Conservation (phyloP, 768 basidiomycete species). For the Terana coerulea region DNA sequence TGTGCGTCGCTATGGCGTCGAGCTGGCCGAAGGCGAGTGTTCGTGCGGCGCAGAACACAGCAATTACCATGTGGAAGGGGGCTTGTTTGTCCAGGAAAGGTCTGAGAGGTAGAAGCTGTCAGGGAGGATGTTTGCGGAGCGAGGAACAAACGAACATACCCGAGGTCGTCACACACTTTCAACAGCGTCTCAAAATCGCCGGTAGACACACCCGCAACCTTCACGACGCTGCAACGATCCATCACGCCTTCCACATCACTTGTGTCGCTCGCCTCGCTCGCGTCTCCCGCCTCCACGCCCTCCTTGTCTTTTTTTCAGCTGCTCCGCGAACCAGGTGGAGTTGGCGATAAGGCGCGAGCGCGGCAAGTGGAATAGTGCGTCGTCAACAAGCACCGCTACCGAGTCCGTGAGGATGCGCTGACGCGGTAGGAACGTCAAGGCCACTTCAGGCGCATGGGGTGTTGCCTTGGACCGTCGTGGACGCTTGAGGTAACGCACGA, state of each 20-base stretch:
- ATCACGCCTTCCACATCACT: conserved; percentile 4
- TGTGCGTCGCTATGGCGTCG: conserved; percentile 26
- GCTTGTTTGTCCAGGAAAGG: conserved; percentile 25
- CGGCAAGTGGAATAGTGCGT: conserved; percentile 33
- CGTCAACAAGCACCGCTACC: conserved; percentile 32
- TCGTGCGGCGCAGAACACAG: conserved; percentile 34
- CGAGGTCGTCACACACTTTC: conserved; percentile 28
- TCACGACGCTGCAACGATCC: conserved; percentile 20
- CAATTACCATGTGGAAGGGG: conserved; percentile 26
- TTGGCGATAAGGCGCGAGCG: conserved; percentile 29
- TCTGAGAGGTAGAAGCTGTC: no score
- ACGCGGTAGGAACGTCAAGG: background rate
- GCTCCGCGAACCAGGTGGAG: conserved; percentile 31
- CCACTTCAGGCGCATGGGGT: background rate
- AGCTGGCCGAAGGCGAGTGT: conserved; percentile 29
- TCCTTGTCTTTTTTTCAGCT: conserved; percentile 20
- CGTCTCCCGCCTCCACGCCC: background rate
- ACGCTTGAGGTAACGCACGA: conserved; percentile 2
- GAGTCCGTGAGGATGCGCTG: conserved; percentile 36
- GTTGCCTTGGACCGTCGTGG: background rate
- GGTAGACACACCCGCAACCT: conserved; percentile 21
- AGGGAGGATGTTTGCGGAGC: background rate
- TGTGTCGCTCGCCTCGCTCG: background rate
- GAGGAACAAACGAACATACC: conserved; percentile 23
- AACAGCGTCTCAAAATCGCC: conserved; percentile 33